These are phyloP conservation scores for Posidonia oceanica DNA, from an alignment of 116 monocot genomes.

Conservation along the genomic window DNA sequence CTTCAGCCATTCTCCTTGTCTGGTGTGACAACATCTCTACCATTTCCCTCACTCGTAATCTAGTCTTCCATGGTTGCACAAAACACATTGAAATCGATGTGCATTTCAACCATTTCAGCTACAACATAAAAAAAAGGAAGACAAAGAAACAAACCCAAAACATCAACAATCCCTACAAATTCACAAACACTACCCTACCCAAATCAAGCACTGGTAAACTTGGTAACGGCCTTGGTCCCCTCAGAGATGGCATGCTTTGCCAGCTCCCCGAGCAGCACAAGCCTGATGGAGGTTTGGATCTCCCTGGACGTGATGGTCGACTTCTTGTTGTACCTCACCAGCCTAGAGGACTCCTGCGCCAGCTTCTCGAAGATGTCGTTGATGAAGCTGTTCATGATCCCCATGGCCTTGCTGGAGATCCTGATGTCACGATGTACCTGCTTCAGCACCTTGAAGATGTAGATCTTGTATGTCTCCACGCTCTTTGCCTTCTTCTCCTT, in stretches of 20 bases:
- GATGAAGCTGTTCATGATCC: slow-evolving; percentile 88
- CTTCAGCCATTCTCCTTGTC: too few relatives aligned
- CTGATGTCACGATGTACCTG: slow-evolving; percentile 90
- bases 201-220: too few relatives aligned
- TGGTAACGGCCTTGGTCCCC: neutral
- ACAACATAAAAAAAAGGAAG: too few relatives aligned
- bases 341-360: slow-evolving; percentile 45
- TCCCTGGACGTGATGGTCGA: slow-evolving; percentile 75
- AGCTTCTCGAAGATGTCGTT: slow-evolving; percentile 94
- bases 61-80: too few relatives aligned
- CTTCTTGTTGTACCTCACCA: slow-evolving; percentile 84
- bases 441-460: slow-evolving; percentile 85
- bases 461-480: slow-evolving; percentile 79
- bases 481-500: slow-evolving; percentile 34
- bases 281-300: slow-evolving; percentile 75
- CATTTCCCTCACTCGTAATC: too few relatives aligned
- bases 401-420: slow-evolving; percentile 80
- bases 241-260: slow-evolving; percentile 74
- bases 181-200: too few relatives aligned
- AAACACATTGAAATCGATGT: too few relatives aligned
- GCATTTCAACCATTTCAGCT: too few relatives aligned
- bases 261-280: slow-evolving; percentile 66
- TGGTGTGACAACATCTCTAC: too few relatives aligned
- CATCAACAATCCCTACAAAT: too few relatives aligned
- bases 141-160: too few relatives aligned